A percentile compares a stretch with the other conserved stretches of the same genome.
phyloP scores from a whole-genome alignment of 2,329 filamentous ascomycete genomes.

The Xylaria sp. region DNA sequence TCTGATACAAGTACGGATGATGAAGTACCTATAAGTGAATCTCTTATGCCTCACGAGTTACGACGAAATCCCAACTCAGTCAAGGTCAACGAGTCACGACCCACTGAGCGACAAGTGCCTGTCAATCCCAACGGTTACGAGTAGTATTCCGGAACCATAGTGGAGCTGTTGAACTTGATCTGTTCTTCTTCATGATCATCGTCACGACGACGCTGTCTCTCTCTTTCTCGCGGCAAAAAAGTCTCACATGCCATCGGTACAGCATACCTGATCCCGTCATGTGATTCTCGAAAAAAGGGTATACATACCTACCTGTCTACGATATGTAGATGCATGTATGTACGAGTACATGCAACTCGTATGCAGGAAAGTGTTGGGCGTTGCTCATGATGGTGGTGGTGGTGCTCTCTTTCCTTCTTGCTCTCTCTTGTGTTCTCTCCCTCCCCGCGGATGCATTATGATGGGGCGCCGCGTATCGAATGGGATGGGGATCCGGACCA shows the following conservation, averaged over 20 bases:
- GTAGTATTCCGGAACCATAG: too few relatives aligned
- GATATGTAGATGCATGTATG: too few relatives aligned
- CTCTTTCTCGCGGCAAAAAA: slow-evolving; percentile 5
- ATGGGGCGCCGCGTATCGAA: slow-evolving; percentile 13
- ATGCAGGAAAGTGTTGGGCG: slow-evolving; percentile 6
- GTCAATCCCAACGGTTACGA: not conserved
- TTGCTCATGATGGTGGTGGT: not conserved
- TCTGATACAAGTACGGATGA: not conserved
- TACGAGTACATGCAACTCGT: too few relatives aligned
- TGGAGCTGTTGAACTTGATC: too few relatives aligned
- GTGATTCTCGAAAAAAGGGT: slow-evolving; percentile 6
- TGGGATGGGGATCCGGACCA: slow-evolving; percentile 15
- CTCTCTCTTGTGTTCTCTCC: not conserved
- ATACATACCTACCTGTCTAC: too few relatives aligned
- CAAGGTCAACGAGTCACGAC: not conserved
- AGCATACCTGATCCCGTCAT: slow-evolving; percentile 9
- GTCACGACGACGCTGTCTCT: too few relatives aligned
- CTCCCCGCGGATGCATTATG: slow-evolving; percentile 9
- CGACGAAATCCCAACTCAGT: too few relatives aligned
- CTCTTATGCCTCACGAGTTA: too few relatives aligned
- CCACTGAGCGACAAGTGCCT: not conserved
- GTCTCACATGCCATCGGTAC: slow-evolving; percentile 1
- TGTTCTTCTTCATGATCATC: too few relatives aligned
- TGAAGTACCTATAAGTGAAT: too few relatives aligned
- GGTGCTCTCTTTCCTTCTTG: too few relatives aligned